These are phyloP conservation scores for Cladochytrium replicatum DNA, from an alignment of 192 early-diverging fungal genomes.

Conservation along the genomic window DNA sequence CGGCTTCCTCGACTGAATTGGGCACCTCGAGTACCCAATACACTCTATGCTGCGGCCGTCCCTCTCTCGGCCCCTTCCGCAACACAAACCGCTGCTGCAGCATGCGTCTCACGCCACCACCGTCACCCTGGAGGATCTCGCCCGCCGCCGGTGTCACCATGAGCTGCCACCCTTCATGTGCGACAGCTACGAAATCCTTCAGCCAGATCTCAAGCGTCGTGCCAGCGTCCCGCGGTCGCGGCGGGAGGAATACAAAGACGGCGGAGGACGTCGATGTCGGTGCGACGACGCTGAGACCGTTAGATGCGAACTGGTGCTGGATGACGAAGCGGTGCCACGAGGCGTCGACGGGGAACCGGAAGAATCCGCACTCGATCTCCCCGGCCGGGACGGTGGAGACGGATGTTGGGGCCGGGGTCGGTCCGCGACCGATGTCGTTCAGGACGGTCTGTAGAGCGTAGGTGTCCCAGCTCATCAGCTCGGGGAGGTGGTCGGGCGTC, in stretches of 20 bases:
- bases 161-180: background rate
- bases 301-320: background rate
- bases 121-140: background rate
- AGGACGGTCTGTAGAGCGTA: too few relatives aligned
- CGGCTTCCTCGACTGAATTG: background rate
- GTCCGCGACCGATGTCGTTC: too few relatives aligned
- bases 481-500: too few relatives aligned
- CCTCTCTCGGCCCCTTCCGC: background rate
- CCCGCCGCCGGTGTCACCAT: background rate
- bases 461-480: too few relatives aligned
- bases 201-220: background rate
- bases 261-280: background rate
- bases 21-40: background rate
- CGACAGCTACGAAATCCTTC: background rate
- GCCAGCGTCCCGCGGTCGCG: background rate
- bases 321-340: background rate
- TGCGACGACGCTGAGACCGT: background rate
- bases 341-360: background rate
- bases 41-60: background rate
- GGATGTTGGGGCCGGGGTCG: too few relatives aligned
- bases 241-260: background rate
- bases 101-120: background rate
- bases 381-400: background rate
- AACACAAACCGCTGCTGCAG: background rate
- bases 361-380: background rate